phyloP scores from a whole-genome alignment of 208 protist genomes.

The Trypanosoma lewisi region DNA sequence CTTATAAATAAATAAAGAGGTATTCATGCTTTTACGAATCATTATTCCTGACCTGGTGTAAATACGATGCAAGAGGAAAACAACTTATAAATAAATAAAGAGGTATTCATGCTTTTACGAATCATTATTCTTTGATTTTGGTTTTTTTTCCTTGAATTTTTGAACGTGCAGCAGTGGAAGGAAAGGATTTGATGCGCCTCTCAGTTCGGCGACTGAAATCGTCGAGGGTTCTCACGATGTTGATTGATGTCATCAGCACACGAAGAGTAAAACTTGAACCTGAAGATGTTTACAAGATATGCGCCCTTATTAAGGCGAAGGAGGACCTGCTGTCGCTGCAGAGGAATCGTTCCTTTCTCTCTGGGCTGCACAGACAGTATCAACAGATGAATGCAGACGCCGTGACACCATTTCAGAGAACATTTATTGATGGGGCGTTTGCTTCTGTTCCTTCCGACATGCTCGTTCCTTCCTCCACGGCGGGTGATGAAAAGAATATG shows the following conservation, averaged over 20 bases:
- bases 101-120: too few relatives aligned
- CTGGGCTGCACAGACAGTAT: constrained; percentile 30
- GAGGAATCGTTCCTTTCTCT: constrained; percentile 29
- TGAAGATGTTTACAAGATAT: constrained; percentile 42
- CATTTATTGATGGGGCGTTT: constrained; percentile 42
- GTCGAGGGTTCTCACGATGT: constrained; percentile 12
- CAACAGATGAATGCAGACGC: constrained; percentile 19
- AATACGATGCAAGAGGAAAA: too few relatives aligned
- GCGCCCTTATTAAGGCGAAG: constrained; percentile 30
- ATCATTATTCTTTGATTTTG: too few relatives aligned
- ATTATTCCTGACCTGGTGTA: too few relatives aligned
- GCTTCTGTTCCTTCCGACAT: not conserved
- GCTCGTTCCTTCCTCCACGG: not conserved
- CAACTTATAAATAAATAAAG: too few relatives aligned
- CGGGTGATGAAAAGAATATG: not conserved
- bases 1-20: too few relatives aligned
- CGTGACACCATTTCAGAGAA: constrained; percentile 48
- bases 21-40: too few relatives aligned
- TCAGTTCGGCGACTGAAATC: constrained; percentile 3
- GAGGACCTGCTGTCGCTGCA: constrained; percentile 43
- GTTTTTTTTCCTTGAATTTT: too few relatives aligned
- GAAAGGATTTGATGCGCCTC: constrained; percentile 20
- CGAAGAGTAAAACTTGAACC: constrained; percentile 11
- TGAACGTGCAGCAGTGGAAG: constrained; percentile 12
- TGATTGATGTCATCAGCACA: constrained; percentile 23